phyloP scores from a whole-genome alignment of 2,329 filamentous ascomycete genomes.

The Calonectria pseudoturangicola region DNA sequence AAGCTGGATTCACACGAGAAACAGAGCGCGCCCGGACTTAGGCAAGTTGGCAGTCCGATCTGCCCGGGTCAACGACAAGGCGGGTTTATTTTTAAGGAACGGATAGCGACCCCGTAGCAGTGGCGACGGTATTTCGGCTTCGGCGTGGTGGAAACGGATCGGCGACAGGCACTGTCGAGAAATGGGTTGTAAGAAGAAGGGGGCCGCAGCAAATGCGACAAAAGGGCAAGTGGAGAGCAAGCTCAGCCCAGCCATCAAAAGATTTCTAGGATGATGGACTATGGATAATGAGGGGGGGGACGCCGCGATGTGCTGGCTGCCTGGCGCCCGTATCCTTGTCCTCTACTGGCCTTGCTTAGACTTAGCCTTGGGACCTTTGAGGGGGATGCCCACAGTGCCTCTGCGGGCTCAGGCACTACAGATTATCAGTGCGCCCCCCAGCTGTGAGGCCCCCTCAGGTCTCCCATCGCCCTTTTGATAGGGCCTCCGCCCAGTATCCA shows the following conservation, averaged over 20 bases:
- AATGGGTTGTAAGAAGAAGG: constrained; percentile 27
- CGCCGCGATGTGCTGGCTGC: constrained; percentile 53
- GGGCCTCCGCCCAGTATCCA: constrained; percentile 26
- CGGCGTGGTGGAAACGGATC: constrained; percentile 22
- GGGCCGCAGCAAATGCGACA: constrained; percentile 28
- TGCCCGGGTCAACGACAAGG: constrained; percentile 28
- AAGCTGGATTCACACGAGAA: constrained; percentile 33
- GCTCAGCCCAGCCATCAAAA: constrained; percentile 39
- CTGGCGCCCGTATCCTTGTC: constrained; percentile 42
- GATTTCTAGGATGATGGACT: constrained; percentile 30
- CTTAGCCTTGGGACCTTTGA: constrained; percentile 8
- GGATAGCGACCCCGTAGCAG: neutral
- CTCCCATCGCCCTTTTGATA: neutral
- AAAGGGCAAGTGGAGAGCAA: constrained; percentile 39
- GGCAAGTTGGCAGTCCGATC: constrained; percentile 39
- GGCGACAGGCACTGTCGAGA: neutral
- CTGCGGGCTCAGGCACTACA: constrained; percentile 30
- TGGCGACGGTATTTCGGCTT: constrained; percentile 19
- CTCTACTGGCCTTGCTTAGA: constrained; percentile 11
- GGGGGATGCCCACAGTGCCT: neutral
- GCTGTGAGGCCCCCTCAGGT: constrained; percentile 4
- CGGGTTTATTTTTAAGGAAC: neutral
- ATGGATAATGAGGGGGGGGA: constrained; percentile 25
- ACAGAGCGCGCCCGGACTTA: constrained; percentile 24
- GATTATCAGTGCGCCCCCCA: constrained; percentile 33